Conservation (phyloP, 208 protist species). For the Strigomonas galati region DNA sequence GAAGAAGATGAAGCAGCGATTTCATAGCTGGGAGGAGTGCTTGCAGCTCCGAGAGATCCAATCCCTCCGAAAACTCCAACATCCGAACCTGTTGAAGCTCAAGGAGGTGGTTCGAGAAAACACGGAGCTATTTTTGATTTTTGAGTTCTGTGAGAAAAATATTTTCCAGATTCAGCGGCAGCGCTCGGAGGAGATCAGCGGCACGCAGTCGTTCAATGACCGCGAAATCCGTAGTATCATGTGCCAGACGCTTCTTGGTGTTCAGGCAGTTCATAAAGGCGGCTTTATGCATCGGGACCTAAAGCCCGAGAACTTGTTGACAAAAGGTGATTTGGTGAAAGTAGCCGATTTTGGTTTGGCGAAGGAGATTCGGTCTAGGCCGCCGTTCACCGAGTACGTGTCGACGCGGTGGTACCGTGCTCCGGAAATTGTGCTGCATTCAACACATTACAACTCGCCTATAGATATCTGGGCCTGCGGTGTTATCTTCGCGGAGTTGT, state of each 20-base stretch:
- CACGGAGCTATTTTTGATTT: conserved; percentile 97
- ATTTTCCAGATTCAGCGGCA: conserved; percentile 95
- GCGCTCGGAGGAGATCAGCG: conserved; percentile 71
- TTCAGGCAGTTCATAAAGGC: conserved; percentile 89
- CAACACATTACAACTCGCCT: conserved; percentile 96
- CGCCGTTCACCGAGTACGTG: conserved; percentile 98
- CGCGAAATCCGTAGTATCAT: conserved; percentile 94
- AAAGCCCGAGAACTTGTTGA: conserved; percentile 93
- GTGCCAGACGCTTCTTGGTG: conserved; percentile 83
- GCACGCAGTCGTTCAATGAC: conserved; percentile 91
- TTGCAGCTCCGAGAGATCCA: conserved; percentile 96
- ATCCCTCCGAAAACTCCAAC: conserved; percentile 94
- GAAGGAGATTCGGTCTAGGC: conserved; percentile 95
- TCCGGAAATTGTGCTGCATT: conserved; percentile 97
- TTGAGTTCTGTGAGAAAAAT: conserved; percentile 97
- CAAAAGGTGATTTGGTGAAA: conserved; percentile 91
- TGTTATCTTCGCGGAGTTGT: conserved; percentile 96
- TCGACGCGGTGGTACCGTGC: conserved; percentile 98
- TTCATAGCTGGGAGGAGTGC: conserved; percentile 98
- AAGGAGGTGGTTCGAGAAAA: conserved; percentile 98
- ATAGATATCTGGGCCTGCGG: conserved; percentile 98
- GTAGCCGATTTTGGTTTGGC: conserved; percentile 97
- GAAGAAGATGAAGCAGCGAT: conserved; percentile 99
- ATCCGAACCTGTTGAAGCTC: conserved; percentile 97
- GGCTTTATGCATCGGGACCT: conserved; percentile 95